Conservation (phyloP, 2,329 filamentous ascomycete species). For the Aspergillus sp. region DNA sequence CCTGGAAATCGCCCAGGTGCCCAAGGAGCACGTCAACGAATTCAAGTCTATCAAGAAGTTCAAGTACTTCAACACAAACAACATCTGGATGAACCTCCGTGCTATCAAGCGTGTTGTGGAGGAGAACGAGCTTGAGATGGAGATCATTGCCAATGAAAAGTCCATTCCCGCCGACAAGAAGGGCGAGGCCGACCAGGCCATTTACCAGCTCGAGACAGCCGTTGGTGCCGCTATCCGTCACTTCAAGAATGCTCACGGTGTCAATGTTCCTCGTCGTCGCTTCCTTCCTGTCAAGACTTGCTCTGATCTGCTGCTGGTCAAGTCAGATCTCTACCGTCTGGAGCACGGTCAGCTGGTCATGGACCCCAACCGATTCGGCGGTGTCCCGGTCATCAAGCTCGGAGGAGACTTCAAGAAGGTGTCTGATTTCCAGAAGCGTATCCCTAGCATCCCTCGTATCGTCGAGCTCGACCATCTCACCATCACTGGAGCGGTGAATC, state of each 20-base stretch:
- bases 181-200: constrained; percentile 96
- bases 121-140: constrained; percentile 97
- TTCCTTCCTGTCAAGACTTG: constrained; percentile 99
- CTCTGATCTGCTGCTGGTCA: constrained; percentile 99
- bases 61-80: constrained; percentile 99
- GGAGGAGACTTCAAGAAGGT: constrained; percentile 99
- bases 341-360: constrained; percentile 98
- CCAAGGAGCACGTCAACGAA: constrained; percentile 99
- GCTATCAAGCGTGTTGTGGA: constrained; percentile 99
- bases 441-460: constrained; percentile 56
- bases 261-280: constrained; percentile 95
- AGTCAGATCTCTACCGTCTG: constrained; percentile 97
- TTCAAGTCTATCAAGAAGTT: constrained; percentile 99
- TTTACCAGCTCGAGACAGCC: constrained; percentile 97
- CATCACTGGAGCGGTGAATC: constrained; percentile 95
- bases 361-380: constrained; percentile 94
- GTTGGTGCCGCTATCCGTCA: constrained; percentile 98
- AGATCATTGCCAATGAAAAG: constrained; percentile 99
- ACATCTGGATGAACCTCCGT: constrained; percentile 99
- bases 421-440: constrained; percentile 67
- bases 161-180: constrained; percentile 99
- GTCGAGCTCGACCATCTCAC: constrained; percentile 74
- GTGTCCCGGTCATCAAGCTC: constrained; percentile 97
- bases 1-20: constrained; percentile 97
- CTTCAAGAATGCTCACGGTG: constrained; percentile 97